Evolutionary conservation across 805 yeast genomes (phyloP).

Genomic region (Hanseniaspora lindneri): DNA sequence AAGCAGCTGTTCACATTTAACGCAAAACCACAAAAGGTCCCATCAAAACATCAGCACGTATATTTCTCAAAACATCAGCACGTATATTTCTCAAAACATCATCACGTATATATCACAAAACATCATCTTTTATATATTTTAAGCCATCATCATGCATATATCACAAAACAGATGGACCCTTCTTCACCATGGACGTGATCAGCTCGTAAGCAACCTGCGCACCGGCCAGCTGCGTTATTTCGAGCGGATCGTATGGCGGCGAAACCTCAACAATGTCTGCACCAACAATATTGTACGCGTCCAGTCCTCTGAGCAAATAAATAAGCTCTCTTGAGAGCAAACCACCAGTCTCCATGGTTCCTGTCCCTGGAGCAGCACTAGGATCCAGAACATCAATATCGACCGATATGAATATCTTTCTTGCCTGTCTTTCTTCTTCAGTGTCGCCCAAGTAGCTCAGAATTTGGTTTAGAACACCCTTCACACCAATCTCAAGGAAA

Average conservation of each 20-base stretch:
- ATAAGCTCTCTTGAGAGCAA: conserved; percentile 55
- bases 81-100: too few relatives aligned
- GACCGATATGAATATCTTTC: conserved; percentile 66
- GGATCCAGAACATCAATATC: conserved; percentile 72
- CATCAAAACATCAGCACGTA: too few relatives aligned
- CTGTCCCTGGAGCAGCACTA: conserved; percentile 64
- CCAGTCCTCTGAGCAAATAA: conserved; percentile 46
- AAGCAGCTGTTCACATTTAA: too few relatives aligned
- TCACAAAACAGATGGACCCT: conserved; percentile 31
- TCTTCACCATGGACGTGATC: conserved; percentile 62
- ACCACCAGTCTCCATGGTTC: conserved; percentile 71
- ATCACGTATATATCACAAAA: too few relatives aligned
- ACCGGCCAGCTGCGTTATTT: conserved; percentile 55
- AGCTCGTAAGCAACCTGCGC: conserved; percentile 63
- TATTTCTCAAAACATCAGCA: too few relatives aligned
- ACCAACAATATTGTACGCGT: conserved; percentile 52
- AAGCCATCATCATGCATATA: too few relatives aligned
- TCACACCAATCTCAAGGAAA: conserved; percentile 52
- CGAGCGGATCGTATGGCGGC: conserved; percentile 54
- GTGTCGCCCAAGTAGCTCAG: conserved; percentile 45
- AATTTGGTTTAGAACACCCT: conserved; percentile 46
- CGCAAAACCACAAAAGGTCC: too few relatives aligned
- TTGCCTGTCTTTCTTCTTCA: conserved; percentile 18
- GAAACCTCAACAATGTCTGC: conserved; percentile 69
- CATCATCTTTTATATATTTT: too few relatives aligned